Conservation (phyloP, 2,329 filamentous ascomycete species). For the Mollisia scopiformis region DNA sequence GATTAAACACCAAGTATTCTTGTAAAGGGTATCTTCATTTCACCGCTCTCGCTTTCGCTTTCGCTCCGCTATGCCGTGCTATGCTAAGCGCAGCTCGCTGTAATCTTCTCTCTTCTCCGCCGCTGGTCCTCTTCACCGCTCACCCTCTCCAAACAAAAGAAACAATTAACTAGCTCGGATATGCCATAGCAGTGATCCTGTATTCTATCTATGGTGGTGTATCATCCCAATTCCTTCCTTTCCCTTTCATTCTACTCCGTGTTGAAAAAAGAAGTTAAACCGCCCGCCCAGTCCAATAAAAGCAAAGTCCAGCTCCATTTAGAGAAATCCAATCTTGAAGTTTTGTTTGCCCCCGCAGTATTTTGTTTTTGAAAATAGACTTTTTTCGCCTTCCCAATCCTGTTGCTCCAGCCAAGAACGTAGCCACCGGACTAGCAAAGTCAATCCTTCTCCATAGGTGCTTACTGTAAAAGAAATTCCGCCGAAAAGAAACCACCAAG, state of each 20-base stretch:
- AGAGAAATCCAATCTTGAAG: not conserved
- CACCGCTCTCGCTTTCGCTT: not conserved
- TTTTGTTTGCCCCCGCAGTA: not conserved
- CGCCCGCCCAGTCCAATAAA: too few species aligned
- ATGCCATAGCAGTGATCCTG: slow-evolving; percentile 8
- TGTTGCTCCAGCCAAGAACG: not conserved
- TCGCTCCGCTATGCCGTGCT: not conserved
- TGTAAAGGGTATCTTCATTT: slow-evolving; percentile 8
- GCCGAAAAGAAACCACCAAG: not conserved
- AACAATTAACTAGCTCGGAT: slow-evolving; percentile 8
- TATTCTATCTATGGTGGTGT: slow-evolving; percentile 8
- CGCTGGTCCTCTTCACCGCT: not conserved
- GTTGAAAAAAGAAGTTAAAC: too few species aligned
- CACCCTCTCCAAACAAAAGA: not conserved
- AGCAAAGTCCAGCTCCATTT: not conserved
- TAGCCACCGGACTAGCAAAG: not conserved
- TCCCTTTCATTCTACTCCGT: too few species aligned
- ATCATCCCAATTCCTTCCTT: not conserved
- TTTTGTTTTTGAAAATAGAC: not conserved
- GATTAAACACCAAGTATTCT: too few species aligned
- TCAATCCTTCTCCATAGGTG: too few species aligned
- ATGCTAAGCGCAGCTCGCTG: not conserved
- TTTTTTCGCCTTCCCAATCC: not conserved
- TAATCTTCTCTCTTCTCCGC: not conserved
- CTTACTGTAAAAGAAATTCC: not conserved